Conservation (phyloP, 306 rosid genomes). For the Malus domestica region DNA sequence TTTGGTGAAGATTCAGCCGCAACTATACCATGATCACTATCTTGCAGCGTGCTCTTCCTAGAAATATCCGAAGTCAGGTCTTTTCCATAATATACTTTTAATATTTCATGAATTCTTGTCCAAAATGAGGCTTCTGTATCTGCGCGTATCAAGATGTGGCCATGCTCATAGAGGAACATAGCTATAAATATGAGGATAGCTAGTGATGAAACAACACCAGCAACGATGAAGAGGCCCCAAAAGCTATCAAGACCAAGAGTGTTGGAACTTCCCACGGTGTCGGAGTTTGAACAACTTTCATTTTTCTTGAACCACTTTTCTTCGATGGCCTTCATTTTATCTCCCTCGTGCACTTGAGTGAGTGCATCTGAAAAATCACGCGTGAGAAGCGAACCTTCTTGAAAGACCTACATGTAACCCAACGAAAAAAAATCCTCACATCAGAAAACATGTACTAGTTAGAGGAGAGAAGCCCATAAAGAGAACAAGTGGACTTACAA, state of each 20-base stretch:
- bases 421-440: background rate
- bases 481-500: slow-evolving; percentile 29
- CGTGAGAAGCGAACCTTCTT: background rate
- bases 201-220: slow-evolving; percentile 22
- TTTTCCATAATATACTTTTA: background rate
- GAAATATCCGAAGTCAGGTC: background rate
- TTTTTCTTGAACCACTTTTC: slow-evolving; percentile 24
- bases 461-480: background rate
- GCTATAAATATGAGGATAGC: slow-evolving; percentile 24
- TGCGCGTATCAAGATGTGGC: slow-evolving; percentile 1
- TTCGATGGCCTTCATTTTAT: background rate
- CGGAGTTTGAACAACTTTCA: slow-evolving; percentile 14
- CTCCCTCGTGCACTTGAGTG: background rate
- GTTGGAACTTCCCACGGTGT: slow-evolving; percentile 6
- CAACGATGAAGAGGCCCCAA: slow-evolving; percentile 53
- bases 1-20: background rate
- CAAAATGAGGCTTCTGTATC: background rate
- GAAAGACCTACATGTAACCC: background rate
- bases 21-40: background rate
- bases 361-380: background rate
- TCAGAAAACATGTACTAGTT: background rate
- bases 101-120: slow-evolving; percentile 6
- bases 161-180: slow-evolving; percentile 31
- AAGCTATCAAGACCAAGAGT: slow-evolving; percentile 35
- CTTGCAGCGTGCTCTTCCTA: background rate